These are phyloP conservation scores for Hypholoma fasciculare DNA, from an alignment of 768 basidiomycete genomes.

Conservation along the genomic window DNA sequence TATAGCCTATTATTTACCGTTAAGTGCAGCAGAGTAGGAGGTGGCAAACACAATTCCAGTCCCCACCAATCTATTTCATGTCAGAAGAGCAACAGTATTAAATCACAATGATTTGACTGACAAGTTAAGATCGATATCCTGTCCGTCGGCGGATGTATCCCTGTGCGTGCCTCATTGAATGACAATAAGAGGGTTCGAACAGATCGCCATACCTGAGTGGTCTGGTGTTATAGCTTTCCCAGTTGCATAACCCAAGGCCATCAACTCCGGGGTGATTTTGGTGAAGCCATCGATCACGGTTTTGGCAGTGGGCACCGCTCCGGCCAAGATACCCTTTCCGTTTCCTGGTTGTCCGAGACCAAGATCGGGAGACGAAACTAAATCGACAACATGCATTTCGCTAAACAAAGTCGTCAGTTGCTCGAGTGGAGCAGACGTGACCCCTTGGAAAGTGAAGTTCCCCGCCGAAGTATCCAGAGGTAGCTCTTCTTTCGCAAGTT, in stretches of 20 bases:
- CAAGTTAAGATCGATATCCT: conserved; percentile 80
- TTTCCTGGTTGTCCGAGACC: conserved; percentile 78
- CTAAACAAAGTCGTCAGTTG: conserved; percentile 50
- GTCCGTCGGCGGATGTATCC: conserved; percentile 72
- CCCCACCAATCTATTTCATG: conserved; percentile 83
- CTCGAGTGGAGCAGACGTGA: conserved; percentile 50
- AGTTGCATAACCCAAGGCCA: conserved; percentile 78
- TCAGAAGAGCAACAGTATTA: conserved; percentile 2
- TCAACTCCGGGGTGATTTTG: conserved; percentile 73
- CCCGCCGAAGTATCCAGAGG: conserved; percentile 7
- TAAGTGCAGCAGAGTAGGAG: conserved; percentile 64
- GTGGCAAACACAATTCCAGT: conserved; percentile 74
- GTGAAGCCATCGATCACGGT: conserved; percentile 68
- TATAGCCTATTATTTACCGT: conserved; percentile 37
- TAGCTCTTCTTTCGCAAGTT: conserved; percentile 26
- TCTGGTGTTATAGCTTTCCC: conserved; percentile 64
- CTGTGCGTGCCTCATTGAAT: conserved; percentile 26
- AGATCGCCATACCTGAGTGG: conserved; percentile 48
- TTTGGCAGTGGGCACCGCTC: conserved; percentile 74
- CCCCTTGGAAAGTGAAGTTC: conserved; percentile 28
- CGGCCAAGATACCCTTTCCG: conserved; percentile 66
- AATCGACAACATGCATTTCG: conserved; percentile 62
- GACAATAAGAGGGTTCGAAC: neutral
- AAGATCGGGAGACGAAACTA: conserved; percentile 60
- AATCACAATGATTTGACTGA: conserved; percentile 33